Evolutionary conservation across 495 filamentous ascomycete genomes (phyloP).

Genomic region (Aspergillus panamensis): DNA sequence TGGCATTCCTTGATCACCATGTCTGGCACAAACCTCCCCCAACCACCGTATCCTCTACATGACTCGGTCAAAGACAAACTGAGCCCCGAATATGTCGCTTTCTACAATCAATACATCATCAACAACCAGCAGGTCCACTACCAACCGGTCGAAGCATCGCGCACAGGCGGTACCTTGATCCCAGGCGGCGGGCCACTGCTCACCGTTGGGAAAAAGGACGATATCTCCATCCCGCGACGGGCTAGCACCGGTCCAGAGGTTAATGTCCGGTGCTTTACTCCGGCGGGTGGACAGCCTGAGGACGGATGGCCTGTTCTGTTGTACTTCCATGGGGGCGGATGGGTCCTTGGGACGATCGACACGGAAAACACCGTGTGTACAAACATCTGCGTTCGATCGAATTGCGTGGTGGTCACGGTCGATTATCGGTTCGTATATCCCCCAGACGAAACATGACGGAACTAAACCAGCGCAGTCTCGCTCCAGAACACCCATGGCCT

Average conservation of each 20-base stretch:
- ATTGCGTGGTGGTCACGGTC: constrained; percentile 54
- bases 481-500: constrained; percentile 54
- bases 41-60: constrained; percentile 56
- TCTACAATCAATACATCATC: constrained; percentile 53
- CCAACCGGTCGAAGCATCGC: constrained; percentile 51
- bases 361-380: constrained; percentile 57
- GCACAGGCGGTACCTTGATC: constrained; percentile 49
- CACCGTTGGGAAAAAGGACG: constrained; percentile 47
- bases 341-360: constrained; percentile 56
- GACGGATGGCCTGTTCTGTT: constrained; percentile 54
- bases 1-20: constrained; percentile 20
- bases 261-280: constrained; percentile 43
- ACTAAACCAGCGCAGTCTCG: constrained; percentile 33
- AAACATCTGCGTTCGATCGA: constrained; percentile 47
- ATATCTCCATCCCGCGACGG: constrained; percentile 41
- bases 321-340: constrained; percentile 58
- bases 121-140: constrained; percentile 49
- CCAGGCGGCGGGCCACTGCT: constrained; percentile 51
- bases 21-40: constrained; percentile 25
- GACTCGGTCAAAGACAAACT: constrained; percentile 43
- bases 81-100: constrained; percentile 50
- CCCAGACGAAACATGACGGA: background rate
- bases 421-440: constrained; percentile 45
- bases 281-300: constrained; percentile 37
- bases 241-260: constrained; percentile 48